These are phyloP conservation scores for Penicillium parvum DNA, from an alignment of 495 filamentous ascomycete species.

Conservation along the genomic window DNA sequence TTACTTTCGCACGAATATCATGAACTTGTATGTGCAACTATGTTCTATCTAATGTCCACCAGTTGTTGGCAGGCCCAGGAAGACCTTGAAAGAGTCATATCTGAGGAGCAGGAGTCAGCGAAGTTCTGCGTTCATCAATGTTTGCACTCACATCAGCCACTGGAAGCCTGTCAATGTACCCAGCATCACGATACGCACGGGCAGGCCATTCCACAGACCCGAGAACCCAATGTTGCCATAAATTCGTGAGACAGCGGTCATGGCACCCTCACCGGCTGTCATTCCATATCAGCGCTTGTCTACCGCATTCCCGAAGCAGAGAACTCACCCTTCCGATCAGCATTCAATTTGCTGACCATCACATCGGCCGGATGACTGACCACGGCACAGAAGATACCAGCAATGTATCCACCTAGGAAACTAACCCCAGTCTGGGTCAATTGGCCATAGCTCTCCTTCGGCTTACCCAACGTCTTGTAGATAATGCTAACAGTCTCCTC, in stretches of 20 bases:
- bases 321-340: constrained; percentile 54
- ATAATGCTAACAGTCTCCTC: constrained; percentile 63
- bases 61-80: constrained; percentile 64
- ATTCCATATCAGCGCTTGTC: not conserved
- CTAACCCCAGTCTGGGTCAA: constrained; percentile 65
- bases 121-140: not conserved
- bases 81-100: constrained; percentile 75
- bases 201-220: constrained; percentile 67
- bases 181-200: constrained; percentile 62
- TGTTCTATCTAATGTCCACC: constrained; percentile 47
- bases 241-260: constrained; percentile 58
- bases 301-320: not conserved
- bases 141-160: constrained; percentile 56
- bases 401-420: constrained; percentile 69
- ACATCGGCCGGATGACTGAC: constrained; percentile 65
- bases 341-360: constrained; percentile 70
- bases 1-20: not conserved
- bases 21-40: not conserved
- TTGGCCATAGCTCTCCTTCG: constrained; percentile 58
- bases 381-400: constrained; percentile 64
- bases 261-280: constrained; percentile 58
- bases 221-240: constrained; percentile 69
- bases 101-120: constrained; percentile 13
- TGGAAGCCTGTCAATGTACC: constrained; percentile 66
- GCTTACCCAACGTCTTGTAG: constrained; percentile 58